Percentiles rank a stretch among this genome's conserved stretches.
phyloP scores from a whole-genome alignment of 1,284 basidiomycete genomes.

The Cryptococcus sp. region DNA sequence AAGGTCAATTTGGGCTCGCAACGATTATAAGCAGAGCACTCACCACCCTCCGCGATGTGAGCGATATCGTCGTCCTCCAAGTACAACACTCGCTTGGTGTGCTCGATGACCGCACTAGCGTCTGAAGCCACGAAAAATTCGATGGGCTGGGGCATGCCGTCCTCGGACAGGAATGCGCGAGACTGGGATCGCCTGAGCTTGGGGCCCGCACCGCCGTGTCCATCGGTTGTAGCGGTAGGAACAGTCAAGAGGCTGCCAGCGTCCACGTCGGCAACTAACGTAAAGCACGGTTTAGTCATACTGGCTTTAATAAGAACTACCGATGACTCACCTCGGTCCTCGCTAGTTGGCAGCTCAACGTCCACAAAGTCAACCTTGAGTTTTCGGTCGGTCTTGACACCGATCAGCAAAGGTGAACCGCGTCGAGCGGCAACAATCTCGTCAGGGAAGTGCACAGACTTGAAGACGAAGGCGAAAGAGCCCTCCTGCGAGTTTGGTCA shows the following conservation, averaged over 20 bases:
- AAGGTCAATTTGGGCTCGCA: conserved; percentile 4
- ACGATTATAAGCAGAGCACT: conserved; percentile 11
- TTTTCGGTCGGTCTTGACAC: conserved; percentile 99
- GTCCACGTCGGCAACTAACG: conserved; percentile 27
- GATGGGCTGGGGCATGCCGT: conserved; percentile 97
- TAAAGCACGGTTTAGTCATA: neutral
- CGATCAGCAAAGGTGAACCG: conserved; percentile 94
- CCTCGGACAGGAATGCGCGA: conserved; percentile 97
- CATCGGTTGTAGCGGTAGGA: conserved; percentile 60
- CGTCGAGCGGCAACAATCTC: conserved; percentile 95
- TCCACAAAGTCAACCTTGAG: conserved; percentile 99
- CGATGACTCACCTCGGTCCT: conserved; percentile 55
- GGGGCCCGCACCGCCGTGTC: conserved; percentile 50
- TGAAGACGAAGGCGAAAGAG: conserved; percentile 99
- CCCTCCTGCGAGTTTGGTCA: conserved; percentile 65
- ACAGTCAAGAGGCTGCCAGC: conserved; percentile 69
- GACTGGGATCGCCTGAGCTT: conserved; percentile 95
- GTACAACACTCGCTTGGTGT: conserved; percentile 98
- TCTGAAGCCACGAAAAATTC: conserved; percentile 99
- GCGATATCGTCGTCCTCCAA: conserved; percentile 99
- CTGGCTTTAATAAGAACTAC: neutral
- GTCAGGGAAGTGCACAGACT: conserved; percentile 93
- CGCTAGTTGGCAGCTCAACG: conserved; percentile 84
- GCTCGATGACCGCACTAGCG: conserved; percentile 93
- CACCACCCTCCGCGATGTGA: conserved; percentile 84